These are phyloP conservation scores for Striga hermonthica DNA, from an alignment of 305 asterid genomes.

Conservation along the genomic window DNA sequence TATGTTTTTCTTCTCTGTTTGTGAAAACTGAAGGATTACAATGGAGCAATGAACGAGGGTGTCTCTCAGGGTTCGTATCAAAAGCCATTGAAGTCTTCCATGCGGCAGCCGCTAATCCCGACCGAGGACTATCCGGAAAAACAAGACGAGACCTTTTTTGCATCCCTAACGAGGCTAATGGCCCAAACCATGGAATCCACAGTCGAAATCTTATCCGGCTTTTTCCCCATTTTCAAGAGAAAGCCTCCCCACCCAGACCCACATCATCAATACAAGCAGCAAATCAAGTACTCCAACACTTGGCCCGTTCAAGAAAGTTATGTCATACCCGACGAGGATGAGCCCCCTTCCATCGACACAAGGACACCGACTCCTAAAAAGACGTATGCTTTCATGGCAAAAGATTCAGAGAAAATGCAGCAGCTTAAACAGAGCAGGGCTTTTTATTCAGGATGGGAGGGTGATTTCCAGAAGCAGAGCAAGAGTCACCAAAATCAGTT, in stretches of 20 bases:
- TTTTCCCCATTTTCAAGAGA: conserved; percentile 63
- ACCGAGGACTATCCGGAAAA: conserved; percentile 69
- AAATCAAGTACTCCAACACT: conserved; percentile 40
- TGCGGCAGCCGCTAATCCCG: conserved; percentile 69
- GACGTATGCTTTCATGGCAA: conserved; percentile 90
- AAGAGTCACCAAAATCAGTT: conserved; percentile 69
- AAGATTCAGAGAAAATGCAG: conserved; percentile 86
- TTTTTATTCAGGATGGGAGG: conserved; percentile 74
- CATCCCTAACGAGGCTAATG: conserved; percentile 58
- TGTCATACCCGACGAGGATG: conserved; percentile 71
- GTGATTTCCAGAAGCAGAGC: conserved; percentile 40
- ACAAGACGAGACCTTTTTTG: conserved; percentile 70
- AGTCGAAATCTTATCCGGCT: conserved; percentile 62
- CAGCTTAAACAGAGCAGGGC: conserved; percentile 77
- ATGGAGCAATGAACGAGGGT: conserved; percentile 36
- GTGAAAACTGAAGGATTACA: conserved; percentile 40
- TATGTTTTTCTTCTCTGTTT: conserved; percentile 23
- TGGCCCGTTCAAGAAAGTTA: conserved; percentile 90
- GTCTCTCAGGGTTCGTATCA: conserved; percentile 38
- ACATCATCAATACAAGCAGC: conserved; percentile 40
- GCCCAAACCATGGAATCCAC: conserved; percentile 65
- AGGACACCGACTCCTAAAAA: conserved; percentile 83
- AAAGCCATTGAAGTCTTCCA: conserved; percentile 53
- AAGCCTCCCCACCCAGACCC: conserved; percentile 34
- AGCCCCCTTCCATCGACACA: conserved; percentile 74